These are phyloP conservation scores for Tolypocladium nubicola DNA, from an alignment of 2,329 filamentous ascomycete species.

Conservation along the genomic window DNA sequence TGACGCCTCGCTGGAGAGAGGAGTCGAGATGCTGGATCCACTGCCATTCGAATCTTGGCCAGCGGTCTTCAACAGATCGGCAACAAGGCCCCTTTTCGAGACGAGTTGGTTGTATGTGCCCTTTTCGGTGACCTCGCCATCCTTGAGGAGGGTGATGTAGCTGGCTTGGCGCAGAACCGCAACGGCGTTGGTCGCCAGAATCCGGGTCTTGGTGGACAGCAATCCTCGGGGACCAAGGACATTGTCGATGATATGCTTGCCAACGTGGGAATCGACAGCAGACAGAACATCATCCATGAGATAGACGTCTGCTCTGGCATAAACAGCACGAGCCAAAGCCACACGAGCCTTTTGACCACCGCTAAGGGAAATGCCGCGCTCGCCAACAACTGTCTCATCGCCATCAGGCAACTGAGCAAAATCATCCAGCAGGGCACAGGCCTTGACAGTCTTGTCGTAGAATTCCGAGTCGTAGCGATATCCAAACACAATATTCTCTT, in stretches of 20 bases:
- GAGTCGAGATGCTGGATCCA: conserved; percentile 33
- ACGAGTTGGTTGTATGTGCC: conserved; percentile 87
- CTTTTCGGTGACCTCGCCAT: conserved; percentile 73
- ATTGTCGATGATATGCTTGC: conserved; percentile 86
- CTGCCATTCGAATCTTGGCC: conserved; percentile 42
- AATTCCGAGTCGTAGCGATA: conserved; percentile 89
- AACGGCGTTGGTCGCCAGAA: conserved; percentile 92
- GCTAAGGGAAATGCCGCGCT: conserved; percentile 90
- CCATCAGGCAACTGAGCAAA: conserved; percentile 89
- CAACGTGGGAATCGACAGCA: conserved; percentile 96
- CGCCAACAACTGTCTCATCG: conserved; percentile 92
- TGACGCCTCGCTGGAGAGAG: conserved; percentile 40
- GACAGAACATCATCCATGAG: conserved; percentile 89
- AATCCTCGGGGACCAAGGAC: conserved; percentile 81
- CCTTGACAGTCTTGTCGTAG: conserved; percentile 85
- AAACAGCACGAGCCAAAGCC: conserved; percentile 85
- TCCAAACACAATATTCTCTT: conserved; percentile 94
- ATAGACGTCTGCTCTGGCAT: conserved; percentile 93
- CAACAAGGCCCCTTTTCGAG: conserved; percentile 86
- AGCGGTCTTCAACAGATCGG: conserved; percentile 70
- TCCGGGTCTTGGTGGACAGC: conserved; percentile 74
- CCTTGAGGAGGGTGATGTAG: conserved; percentile 75
- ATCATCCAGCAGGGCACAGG: conserved; percentile 84
- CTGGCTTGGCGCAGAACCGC: conserved; percentile 82
- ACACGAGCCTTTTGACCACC: conserved; percentile 94